Evolutionary conservation across 805 yeast species (phyloP).

Genomic region (Ogataea wickerhamii): DNA sequence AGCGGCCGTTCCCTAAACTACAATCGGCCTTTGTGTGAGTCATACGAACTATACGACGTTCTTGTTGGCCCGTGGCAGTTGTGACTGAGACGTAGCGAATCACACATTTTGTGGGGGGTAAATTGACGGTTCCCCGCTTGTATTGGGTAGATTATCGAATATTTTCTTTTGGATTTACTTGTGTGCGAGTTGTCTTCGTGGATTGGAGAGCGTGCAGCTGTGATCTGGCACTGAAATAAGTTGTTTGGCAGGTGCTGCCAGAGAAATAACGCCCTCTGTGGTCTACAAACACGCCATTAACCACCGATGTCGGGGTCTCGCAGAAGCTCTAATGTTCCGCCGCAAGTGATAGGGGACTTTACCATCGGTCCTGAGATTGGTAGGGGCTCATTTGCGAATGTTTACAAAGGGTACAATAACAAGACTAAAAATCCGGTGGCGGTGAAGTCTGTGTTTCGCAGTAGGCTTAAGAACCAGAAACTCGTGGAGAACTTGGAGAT

Average conservation of each 20-base stretch:
- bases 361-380: constrained; percentile 83
- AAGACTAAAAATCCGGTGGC: constrained; percentile 67
- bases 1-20: background rate
- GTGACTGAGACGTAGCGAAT: no score
- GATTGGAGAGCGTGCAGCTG: no score
- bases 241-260: background rate
- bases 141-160: background rate
- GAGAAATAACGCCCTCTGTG: background rate
- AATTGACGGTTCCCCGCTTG: background rate
- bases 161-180: background rate
- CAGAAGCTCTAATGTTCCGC: constrained; percentile 2
- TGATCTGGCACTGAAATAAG: background rate
- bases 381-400: constrained; percentile 93
- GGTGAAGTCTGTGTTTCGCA: constrained; percentile 79
- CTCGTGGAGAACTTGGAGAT: constrained; percentile 86
- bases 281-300: background rate
- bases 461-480: constrained; percentile 80
- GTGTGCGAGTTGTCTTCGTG: no score
- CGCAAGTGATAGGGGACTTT: constrained; percentile 43
- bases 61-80: no score
- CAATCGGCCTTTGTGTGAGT: background rate
- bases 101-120: background rate
- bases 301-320: constrained; percentile 5
- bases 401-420: constrained; percentile 73
- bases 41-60: no score